Evolutionary conservation across 805 yeast species (phyloP), one percentile per base, ranked within the genome.

Genomic region (Teunomyces cretensis): DNA sequence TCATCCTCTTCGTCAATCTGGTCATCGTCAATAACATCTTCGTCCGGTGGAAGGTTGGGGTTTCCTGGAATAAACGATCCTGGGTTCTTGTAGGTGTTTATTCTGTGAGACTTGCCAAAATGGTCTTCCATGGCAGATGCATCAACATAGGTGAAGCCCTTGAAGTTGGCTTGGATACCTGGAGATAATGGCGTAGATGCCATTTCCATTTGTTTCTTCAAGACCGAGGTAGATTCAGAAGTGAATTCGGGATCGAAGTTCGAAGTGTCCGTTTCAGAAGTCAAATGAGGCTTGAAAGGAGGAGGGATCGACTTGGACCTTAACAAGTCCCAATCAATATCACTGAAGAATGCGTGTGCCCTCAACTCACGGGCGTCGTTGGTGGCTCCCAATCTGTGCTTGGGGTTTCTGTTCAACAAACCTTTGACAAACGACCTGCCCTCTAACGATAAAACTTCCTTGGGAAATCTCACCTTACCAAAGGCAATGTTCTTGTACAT

Each of bases 401-500:
- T 87, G 43, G 99, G 99, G 67, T 94, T 94, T 68, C 99, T 81
- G 68, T 94, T 94, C 58, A 94, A 76, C 49, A 94, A 74, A 1
- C 98, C 97, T 67, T 94, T 94, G 42, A 94, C 99, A 65, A 94
- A 92, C 9, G 94, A 84, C 49, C 98, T 80, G 33, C 98, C 99
- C 64, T 91, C 97, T 4, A 88, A 79, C 39, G 96, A 86, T 47
- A 94, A 73, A 17, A 94, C 95, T 62, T 94, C 99, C 64, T 92
- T 89, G 41, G 99, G 99, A 67, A 94, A 94, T 60, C 96, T 79
- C 37, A 94, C 98, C 66, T 92, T 94, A 51, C 99, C 99, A 68
- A 90, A 94, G 4, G 98, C 99, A 72, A 94, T 94, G 69, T 94
- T 94, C 72, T 92, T 94, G 71, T 94, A 94, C 99, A 94, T 94